Evolutionary conservation across 2,329 filamentous ascomycete species (phyloP), one percentile per base, ranked within the genome.

Genomic region (Fusarium falciforme): DNA sequence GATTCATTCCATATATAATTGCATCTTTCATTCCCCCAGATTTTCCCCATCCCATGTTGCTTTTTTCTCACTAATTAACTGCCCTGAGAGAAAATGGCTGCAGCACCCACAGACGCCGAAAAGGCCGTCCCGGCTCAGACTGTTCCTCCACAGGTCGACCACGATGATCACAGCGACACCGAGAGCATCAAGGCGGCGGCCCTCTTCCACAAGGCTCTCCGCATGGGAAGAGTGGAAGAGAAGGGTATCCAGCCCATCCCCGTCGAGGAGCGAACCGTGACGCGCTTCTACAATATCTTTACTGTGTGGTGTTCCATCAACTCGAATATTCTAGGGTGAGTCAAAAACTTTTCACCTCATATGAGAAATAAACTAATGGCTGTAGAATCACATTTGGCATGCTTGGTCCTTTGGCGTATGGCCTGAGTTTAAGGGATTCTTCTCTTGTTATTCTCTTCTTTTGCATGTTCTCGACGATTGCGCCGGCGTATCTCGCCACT

Each of bases 391-490:
- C 89, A 0, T 91, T 91, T 76, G 91, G 91, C 67, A 89, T 92
- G 86, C 84, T 91, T 2, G 90, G 89, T 1, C 89, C 89, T 5
- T 79, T 86, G 44, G 78, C 83, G 14, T 90, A 87, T 65, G 88
- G 87, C 3, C 83, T 92, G 17, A 85, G 85, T 59, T 82, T 93
- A 20, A 84, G 89, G 52, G 87, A 91, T 71, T 85, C 87, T 17
- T 80, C 88, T 2, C 83, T 92, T 14, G 83, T 92, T 35, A 92
- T 92, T 55, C 78, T 92, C 54, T 92, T 92, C 83, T 92, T 92
- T 80, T 87, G 85, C 12, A 79, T 92, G 20, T 73, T 91, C 29
- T 88, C 87, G 1, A 87, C 87, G 0, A 68, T 87, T 8, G 83
- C 87, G 0, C 87, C 89, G 1, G 90, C 88, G 4, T 91, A 88